phyloP scores from a whole-genome alignment of 1,139 yeast species.

The Suhomyces guaymorum region DNA sequence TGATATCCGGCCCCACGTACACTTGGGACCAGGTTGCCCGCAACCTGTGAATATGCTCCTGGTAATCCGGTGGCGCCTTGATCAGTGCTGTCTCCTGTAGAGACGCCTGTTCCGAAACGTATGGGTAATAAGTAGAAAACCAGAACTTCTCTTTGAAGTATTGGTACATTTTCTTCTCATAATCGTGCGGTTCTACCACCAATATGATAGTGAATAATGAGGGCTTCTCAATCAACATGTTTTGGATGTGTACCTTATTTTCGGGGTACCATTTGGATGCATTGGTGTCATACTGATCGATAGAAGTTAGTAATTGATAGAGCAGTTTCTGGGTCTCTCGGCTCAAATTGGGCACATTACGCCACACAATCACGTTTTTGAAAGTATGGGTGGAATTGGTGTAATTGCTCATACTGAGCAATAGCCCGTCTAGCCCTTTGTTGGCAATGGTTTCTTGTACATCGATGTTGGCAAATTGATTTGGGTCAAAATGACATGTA shows the following conservation, averaged over 20 bases:
- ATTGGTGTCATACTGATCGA: conserved; percentile 35
- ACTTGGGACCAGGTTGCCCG: conserved; percentile 20
- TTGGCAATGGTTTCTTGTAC: conserved; percentile 14
- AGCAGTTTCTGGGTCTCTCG: conserved; percentile 26
- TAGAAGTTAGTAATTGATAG: conserved; percentile 29
- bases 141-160: conserved; percentile 42
- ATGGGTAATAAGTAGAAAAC: conserved; percentile 27
- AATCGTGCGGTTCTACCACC: conserved; percentile 21
- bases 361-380: conserved; percentile 26
- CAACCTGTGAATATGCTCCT: conserved; percentile 5
- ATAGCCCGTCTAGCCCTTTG: conserved; percentile 9
- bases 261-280: conserved; percentile 15
- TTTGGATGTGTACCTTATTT: conserved; percentile 16
- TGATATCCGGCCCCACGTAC: conserved; percentile 38
- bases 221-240: conserved; percentile 21
- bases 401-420: conserved; percentile 10
- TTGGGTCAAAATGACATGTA: conserved; percentile 13
- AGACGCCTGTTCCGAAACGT: conserved; percentile 9
- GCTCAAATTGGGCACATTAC: conserved; percentile 24
- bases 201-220: conserved; percentile 28
- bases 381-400: conserved; percentile 11
- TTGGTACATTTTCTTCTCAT: conserved; percentile 25
- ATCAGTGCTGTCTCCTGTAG: conserved; percentile 6
- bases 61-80: conserved; percentile 3
- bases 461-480: conserved; percentile 21